Percentiles rank a stretch among this genome's conserved stretches.
Evolutionary conservation across 2,329 filamentous ascomycete genomes (phyloP).

Genomic region (Fusarium sp.): DNA sequence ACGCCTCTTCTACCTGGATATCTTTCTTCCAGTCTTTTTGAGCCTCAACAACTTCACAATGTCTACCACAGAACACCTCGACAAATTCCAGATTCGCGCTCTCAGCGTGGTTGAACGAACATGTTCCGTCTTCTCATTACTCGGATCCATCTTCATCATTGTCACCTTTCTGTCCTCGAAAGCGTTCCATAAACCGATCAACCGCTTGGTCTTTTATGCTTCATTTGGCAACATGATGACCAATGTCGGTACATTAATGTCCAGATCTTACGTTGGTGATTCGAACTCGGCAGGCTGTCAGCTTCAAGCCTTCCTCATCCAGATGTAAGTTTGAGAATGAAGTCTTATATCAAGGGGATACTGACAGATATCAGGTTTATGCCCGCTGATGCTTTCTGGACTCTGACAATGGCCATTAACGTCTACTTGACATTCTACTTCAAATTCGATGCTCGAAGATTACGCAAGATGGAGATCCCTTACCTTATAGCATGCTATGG

Average conservation of each 20-base stretch:
- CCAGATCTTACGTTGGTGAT: constrained; percentile 67
- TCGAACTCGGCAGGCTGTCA: constrained; percentile 69
- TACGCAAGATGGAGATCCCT: constrained; percentile 76
- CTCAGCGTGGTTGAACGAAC: constrained; percentile 74
- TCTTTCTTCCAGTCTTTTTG: neutral
- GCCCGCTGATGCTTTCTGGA: constrained; percentile 81
- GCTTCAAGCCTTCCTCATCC: constrained; percentile 82
- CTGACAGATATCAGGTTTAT: constrained; percentile 72
- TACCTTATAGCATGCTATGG: constrained; percentile 80
- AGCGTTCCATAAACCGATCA: constrained; percentile 87
- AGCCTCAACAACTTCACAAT: constrained; percentile 25
- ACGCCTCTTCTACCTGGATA: neutral
- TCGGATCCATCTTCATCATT: constrained; percentile 79
- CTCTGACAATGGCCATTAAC: constrained; percentile 84
- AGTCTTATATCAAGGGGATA: neutral
- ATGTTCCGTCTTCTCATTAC: constrained; percentile 76
- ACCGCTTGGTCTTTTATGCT: constrained; percentile 85
- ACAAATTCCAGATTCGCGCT: constrained; percentile 59
- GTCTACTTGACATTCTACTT: constrained; percentile 85
- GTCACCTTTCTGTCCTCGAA: constrained; percentile 75
- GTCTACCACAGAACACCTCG: constrained; percentile 25
- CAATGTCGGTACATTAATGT: constrained; percentile 81
- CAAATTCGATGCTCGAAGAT: constrained; percentile 73
- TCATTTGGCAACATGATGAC: constrained; percentile 83
- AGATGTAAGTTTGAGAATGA: constrained; percentile 71